Evolutionary conservation across 176 grass and related monocot genomes (phyloP).

Genomic region (Triticum timopheevii): DNA sequence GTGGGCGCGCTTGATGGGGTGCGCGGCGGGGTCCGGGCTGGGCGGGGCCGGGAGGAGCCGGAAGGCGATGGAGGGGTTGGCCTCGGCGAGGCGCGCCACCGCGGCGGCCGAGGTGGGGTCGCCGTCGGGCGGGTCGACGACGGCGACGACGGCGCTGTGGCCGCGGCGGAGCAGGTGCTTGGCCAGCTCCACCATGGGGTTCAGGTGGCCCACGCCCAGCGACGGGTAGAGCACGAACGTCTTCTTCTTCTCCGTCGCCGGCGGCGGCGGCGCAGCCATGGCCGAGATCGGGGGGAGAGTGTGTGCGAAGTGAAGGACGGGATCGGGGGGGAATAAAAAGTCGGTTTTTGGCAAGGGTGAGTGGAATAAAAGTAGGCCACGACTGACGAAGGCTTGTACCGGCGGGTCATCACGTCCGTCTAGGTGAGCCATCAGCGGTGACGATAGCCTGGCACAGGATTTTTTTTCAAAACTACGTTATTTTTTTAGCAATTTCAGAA

Average conservation of each 20-base stretch:
- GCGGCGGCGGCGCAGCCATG: background rate
- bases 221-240: slow-evolving; percentile 44
- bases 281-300: background rate
- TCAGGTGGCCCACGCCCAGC: slow-evolving; percentile 42
- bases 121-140: background rate
- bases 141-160: slow-evolving; percentile 3
- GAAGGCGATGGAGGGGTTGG: slow-evolving; percentile 33
- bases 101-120: background rate
- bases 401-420: too few species aligned
- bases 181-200: slow-evolving; percentile 44
- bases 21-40: background rate
- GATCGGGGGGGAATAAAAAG: too few species aligned
- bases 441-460: too few species aligned
- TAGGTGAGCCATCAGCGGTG: too few species aligned
- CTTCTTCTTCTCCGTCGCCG: background rate
- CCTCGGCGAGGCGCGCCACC: background rate
- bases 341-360: too few species aligned
- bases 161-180: slow-evolving; percentile 26
- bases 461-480: too few species aligned
- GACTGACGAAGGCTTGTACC: too few species aligned
- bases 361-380: too few species aligned
- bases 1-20: background rate
- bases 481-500: too few species aligned
- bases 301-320: background rate
- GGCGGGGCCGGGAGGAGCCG: slow-evolving; percentile 1